phyloP scores from a whole-genome alignment of 169 alveolate genomes.

The Cryptosporidium parvum region DNA sequence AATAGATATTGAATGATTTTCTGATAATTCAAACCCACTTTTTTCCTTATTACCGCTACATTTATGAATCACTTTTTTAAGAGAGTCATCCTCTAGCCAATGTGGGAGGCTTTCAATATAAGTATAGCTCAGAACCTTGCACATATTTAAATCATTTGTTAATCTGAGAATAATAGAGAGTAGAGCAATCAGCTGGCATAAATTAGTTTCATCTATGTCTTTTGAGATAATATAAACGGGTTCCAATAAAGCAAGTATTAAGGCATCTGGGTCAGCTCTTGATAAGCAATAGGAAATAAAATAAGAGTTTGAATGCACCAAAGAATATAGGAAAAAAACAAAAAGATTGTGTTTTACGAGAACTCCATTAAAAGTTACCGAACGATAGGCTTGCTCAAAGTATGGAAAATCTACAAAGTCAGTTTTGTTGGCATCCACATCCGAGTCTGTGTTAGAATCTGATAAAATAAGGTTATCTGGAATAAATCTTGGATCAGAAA shows the following conservation, averaged over 20 bases:
- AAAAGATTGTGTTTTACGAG: constrained; percentile 3
- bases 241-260: constrained; percentile 35
- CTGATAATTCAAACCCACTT: background rate
- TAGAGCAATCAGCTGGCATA: background rate
- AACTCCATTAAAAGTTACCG: constrained; percentile 2
- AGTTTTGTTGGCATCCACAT: background rate
- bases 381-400: constrained; percentile 54
- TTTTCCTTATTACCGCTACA: background rate
- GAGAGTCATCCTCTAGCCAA: constrained; percentile 47
- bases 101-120: constrained; percentile 34
- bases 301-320: constrained; percentile 48
- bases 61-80: constrained; percentile 7
- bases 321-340: constrained; percentile 8
- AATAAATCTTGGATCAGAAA: constrained; percentile 59
- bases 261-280: constrained; percentile 31
- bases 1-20: constrained; percentile 16
- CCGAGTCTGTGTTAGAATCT: constrained; percentile 9
- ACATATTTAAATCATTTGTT: constrained; percentile 32
- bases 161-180: constrained; percentile 33
- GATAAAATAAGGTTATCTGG: constrained; percentile 3
- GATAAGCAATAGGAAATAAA: constrained; percentile 56
- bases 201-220: background rate
- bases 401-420: background rate
- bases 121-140: constrained; percentile 24
- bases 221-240: constrained; percentile 27